These are phyloP conservation scores for Amanita polypyramis DNA, from an alignment of 768 basidiomycete species.

Conservation along the genomic window DNA sequence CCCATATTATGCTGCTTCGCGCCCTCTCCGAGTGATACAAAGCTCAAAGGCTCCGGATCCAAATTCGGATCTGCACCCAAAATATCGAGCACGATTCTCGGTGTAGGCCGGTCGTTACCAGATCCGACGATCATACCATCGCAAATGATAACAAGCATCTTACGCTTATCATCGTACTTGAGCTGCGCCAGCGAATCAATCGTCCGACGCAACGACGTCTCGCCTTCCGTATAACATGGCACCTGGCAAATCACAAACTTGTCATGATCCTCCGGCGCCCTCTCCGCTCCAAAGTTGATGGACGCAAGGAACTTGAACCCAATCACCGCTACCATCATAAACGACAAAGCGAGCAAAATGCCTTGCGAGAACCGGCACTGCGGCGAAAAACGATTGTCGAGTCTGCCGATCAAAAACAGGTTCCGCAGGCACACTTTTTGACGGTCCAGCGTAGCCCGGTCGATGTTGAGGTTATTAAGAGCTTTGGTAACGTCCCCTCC, in stretches of 20 bases:
- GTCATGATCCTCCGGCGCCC: constrained; percentile 90
- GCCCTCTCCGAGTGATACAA: constrained; percentile 89
- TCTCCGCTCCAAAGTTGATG: constrained; percentile 66
- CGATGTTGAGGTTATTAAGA: constrained; percentile 54
- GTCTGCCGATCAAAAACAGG: constrained; percentile 82
- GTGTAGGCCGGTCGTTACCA: constrained; percentile 93
- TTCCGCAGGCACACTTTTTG: constrained; percentile 90
- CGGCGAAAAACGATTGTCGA: constrained; percentile 85
- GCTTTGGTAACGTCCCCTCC: constrained; percentile 77
- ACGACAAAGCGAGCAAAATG: constrained; percentile 79
- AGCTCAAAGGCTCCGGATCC: constrained; percentile 92
- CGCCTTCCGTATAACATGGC: constrained; percentile 97
- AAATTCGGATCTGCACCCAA: constrained; percentile 88
- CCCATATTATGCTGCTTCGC: constrained; percentile 97
- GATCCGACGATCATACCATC: constrained; percentile 98
- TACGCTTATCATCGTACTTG: constrained; percentile 98
- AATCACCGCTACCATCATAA: constrained; percentile 91
- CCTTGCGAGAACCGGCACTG: constrained; percentile 90
- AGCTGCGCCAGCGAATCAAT: constrained; percentile 91
- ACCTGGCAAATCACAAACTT: constrained; percentile 98
- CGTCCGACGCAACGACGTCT: constrained; percentile 70
- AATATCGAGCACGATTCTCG: constrained; percentile 93
- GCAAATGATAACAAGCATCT: constrained; percentile 86
- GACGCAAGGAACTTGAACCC: constrained; percentile 95
- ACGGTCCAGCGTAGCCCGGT: constrained; percentile 44